Base-by-base conservation (phyloP, 768 basidiomycete species). In the Cystoderma amianthinum region DNA sequence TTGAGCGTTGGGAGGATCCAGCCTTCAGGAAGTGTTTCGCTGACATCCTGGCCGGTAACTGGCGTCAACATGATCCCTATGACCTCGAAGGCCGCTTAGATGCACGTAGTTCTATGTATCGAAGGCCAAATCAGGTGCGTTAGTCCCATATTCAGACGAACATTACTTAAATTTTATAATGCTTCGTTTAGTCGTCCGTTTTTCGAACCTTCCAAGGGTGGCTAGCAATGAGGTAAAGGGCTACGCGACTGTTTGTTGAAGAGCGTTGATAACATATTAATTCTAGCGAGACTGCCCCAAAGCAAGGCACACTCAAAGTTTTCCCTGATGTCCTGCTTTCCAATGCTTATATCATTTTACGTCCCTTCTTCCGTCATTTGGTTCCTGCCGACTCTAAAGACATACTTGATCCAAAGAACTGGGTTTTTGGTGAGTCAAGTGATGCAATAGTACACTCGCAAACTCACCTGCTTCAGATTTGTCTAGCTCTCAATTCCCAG, bases 301-400 rank as follows among this genome's bases (percentile, higher is more conserved):
- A 65, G 1, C 71, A 87, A 54, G 86, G 86, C 28, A 84, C 82
- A 2, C 60, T 85, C 15, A 73, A 65, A 45, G 79, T 87, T 22
- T 86, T 77, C 57, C 84, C 86, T 1, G 71, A 78, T 44, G 68
- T 88, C 25, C 50, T 67, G 15, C 59, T 87, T 4, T 78, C 80
- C 7, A 87, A 83, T 43, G 75, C 83, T 0, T 88, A 88, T 55
- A 68, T 72, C 45, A 80, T 88, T 23, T 66, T 90, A 4, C 71
- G 86, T 13, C 86, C 86, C 0, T 88, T 90, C 72, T 86, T 89
- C 68, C 66, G 68, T 71, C n/a, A n/a, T n/a, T n/a, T n/a, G n/a
- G n/a, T n/a, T 15, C 50, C 65, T 0, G 47, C 53, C 2, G 58
- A 60, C 33, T 68, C 69, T 9, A 55, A 61, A 3, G 69, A 69